Evolutionary conservation across 345 rosid genomes (phyloP).

Genomic region (Citrus trifoliata): DNA sequence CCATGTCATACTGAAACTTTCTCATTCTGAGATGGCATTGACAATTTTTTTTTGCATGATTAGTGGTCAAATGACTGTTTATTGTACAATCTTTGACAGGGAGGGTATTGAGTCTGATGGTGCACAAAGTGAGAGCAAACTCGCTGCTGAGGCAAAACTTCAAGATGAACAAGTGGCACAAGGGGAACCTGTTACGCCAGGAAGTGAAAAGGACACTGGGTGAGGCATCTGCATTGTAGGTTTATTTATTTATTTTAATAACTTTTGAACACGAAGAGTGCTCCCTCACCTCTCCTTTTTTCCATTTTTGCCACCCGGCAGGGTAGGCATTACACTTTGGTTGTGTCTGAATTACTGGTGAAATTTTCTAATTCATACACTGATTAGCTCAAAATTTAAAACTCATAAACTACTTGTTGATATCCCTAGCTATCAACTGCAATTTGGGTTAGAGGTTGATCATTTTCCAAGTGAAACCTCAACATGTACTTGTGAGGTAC

Average conservation of each 20-base stretch:
- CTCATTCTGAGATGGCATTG: neutral
- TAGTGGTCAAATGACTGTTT: slow-evolving; percentile 6
- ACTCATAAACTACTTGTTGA: neutral
- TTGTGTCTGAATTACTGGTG: neutral
- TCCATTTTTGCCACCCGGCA: neutral
- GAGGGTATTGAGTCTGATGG: slow-evolving; percentile 24
- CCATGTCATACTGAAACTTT: neutral
- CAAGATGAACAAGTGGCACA: slow-evolving; percentile 34
- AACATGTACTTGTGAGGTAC: neutral
- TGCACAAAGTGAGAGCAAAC: slow-evolving; percentile 27
- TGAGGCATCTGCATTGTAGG: slow-evolving; percentile 15
- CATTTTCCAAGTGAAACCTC: neutral
- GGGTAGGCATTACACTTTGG: too few species aligned
- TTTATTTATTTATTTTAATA: neutral
- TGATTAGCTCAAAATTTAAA: neutral
- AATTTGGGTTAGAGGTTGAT: neutral
- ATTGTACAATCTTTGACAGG: slow-evolving; percentile 23
- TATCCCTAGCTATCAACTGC: neutral
- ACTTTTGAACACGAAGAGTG: neutral
- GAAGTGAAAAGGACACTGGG: slow-evolving; percentile 33
- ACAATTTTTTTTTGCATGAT: neutral
- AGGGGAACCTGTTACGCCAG: slow-evolving; percentile 34
- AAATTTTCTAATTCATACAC: neutral
- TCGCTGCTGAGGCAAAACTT: slow-evolving; percentile 25
- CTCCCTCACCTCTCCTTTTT: neutral